Base-by-base conservation (phyloP, 805 yeast species). In the Metschnikowia picachoensis region DNA sequence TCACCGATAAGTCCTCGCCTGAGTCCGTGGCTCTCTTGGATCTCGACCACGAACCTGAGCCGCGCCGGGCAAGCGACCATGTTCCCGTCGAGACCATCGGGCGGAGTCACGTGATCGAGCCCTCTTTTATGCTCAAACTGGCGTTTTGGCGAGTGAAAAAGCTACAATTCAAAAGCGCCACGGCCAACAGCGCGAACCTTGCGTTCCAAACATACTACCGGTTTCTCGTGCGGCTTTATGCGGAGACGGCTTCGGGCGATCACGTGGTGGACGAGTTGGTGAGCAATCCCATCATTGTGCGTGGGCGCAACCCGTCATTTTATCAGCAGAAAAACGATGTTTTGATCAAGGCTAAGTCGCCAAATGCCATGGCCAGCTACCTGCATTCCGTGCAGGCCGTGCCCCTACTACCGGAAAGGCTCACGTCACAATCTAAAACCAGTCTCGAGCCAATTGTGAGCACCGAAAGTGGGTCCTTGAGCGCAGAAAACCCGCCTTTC, bases 221-320 rank as follows among this genome's bases (percentile, higher is more conserved):
- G 29, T 46, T 54, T 20, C 33, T 46, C 6, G 55, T 39, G 10
- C 37, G 41, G 30, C 41, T 54, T 7, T 20, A 44, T 27, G 58
- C 51, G 12, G 53, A 50, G n/a, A 34, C 44, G 9, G 30, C 50
- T 2, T 35, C 51, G 4, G 48, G 50, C 12, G 43, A 46, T 8
- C 39, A n/a, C 16, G 30, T 44, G 8, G 8, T 55, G 8, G 30
- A 40, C 13, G 50, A 43, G 30, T 20, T 49, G 14, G 40, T n/a
- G 12, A 51, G 57, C 39, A 41, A 47, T 8, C 82, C 82, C 1
- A 74, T 80, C 3, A 76, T 77, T 12, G 85, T 80, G 8, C 61
- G 85, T 50, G 85, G 85, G 3, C 60, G 85, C 42, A 80, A 80
- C 52, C 85, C 85, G 3, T 70, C 78, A n/a, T 80, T 80, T 50